Evolutionary conservation across 2,329 filamentous ascomycete species (phyloP).

Genomic region (Venturia asperata): DNA sequence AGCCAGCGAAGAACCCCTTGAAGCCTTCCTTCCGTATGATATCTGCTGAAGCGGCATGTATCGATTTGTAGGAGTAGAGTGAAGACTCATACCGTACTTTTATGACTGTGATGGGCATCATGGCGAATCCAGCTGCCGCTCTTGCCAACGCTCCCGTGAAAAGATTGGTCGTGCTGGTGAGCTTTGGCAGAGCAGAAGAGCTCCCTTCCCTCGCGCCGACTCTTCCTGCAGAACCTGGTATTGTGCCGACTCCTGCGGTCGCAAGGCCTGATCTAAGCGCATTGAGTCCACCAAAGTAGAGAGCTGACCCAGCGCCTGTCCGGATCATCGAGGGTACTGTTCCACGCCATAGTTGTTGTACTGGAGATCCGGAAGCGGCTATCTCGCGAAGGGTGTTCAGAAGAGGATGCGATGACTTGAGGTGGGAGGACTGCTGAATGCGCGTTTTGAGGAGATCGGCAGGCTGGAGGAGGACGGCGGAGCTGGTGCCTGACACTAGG

Average conservation of each 20-base stretch:
- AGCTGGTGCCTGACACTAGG: constrained; percentile 76
- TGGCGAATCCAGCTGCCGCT: constrained; percentile 76
- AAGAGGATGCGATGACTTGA: constrained; percentile 48
- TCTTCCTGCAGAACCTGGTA: constrained; percentile 20
- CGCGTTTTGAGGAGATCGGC: constrained; percentile 95
- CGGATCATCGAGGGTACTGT: constrained; percentile 88
- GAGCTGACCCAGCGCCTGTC: constrained; percentile 83
- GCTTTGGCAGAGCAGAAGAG: constrained; percentile 70
- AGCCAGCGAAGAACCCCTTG: constrained; percentile 85
- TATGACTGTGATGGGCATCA: constrained; percentile 94
- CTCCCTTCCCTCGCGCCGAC: constrained; percentile 23
- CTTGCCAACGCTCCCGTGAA: constrained; percentile 76
- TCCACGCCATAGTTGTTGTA: constrained; percentile 81
- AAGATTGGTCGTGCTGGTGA: constrained; percentile 79
- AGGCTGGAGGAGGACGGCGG: constrained; percentile 85
- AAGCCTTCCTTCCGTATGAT: constrained; percentile 67
- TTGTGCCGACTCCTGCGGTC: constrained; percentile 18
- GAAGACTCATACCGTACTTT: constrained; percentile 94
- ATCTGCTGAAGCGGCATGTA: constrained; percentile 64
- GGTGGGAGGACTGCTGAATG: constrained; percentile 75
- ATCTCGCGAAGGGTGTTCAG: constrained; percentile 62
- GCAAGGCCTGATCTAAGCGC: constrained; percentile 43
- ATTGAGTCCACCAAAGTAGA: constrained; percentile 91
- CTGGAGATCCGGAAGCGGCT: constrained; percentile 55
- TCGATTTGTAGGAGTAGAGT: constrained; percentile 73